Evolutionary conservation across 305 asterid genomes (phyloP), one percentile per base, ranked within the genome.

Genomic region (Solanum hybrid): DNA sequence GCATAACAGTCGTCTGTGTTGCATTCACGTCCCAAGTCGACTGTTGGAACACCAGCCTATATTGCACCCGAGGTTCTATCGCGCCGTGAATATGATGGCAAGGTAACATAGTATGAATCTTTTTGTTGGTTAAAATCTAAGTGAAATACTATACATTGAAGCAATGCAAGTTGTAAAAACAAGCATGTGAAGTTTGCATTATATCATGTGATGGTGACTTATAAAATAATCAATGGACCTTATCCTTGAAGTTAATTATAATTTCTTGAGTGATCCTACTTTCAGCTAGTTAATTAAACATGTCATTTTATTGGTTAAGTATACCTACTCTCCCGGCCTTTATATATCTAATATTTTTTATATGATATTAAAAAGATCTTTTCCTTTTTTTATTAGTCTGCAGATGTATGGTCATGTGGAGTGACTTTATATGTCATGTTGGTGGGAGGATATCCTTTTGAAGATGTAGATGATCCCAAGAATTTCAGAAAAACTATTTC

Each of bases 401-500:
- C 98, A 29, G 98, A 96, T 92, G 97, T 94, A 27, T 96, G 99
- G 98, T 96, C 98, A 13, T 96, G 98, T 92, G 99, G 99, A 89
- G 99, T 95, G 73, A 96, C 98, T 15, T 93, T 96, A 4, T 96
- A 94, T 89, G 99, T 95, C 64, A 96, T 96, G 99, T 89, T 96
- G 92, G 98, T 96, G 87, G 99, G 98, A 84, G 97, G 95, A 45
- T 96, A 96, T 90, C 99, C 98, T 3, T 96, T 96, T 79, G 99
- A 96, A 93, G 98, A 96, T 90, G 95, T 92, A 45, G 88, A 92
- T 13, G 97, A 96, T 84, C 94, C 97, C 69, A 96, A 96, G 90
- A 95, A 96, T 86, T 95, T 95, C 91, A 92, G 98, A 85, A 96
- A 95, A 90, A 95, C 98, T 5, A 96, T 95, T 87, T 82, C 93